These are phyloP conservation scores for Termitomyces heimii DNA, from an alignment of 768 basidiomycete species.

Conservation along the genomic window DNA sequence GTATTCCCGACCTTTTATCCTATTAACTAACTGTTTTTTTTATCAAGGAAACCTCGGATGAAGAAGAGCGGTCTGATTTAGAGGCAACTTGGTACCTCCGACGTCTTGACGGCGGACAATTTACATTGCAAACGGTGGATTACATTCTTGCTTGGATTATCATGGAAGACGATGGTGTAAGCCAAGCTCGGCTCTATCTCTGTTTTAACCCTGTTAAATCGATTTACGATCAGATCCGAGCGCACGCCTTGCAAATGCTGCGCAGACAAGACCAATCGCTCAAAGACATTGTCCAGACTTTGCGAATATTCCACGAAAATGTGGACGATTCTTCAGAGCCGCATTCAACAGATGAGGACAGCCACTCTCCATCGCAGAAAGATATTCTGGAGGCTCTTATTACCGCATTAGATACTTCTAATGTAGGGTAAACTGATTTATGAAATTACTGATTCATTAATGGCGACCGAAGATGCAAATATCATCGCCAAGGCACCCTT, in stretches of 20 bases:
- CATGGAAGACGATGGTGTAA: slow-evolving; percentile 98
- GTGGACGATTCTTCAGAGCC: slow-evolving; percentile 48
- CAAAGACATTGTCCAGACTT: slow-evolving; percentile 61
- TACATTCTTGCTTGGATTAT: slow-evolving; percentile 92
- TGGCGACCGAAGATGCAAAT: slow-evolving; percentile 45
- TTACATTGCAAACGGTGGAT: slow-evolving; percentile 86
- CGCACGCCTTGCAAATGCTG: slow-evolving; percentile 73
- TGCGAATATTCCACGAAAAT: slow-evolving; percentile 70
- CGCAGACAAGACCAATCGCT: slow-evolving; percentile 66
- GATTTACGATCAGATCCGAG: slow-evolving; percentile 51
- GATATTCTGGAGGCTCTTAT: slow-evolving; percentile 69
- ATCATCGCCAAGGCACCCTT: slow-evolving; percentile 93
- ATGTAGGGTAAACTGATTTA: slow-evolving; percentile 6
- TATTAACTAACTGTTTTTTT: not conserved
- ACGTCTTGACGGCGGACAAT: slow-evolving; percentile 81
- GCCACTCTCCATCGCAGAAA: slow-evolving; percentile 47
- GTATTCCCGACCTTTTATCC: not conserved
- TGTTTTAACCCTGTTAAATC: not conserved
- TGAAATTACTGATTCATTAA: slow-evolving; percentile 9
- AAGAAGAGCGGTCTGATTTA: slow-evolving; percentile 56
- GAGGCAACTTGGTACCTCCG: slow-evolving; percentile 83
- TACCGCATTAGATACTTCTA: slow-evolving; percentile 39
- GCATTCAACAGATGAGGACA: slow-evolving; percentile 20
- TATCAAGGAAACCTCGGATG: slow-evolving; percentile 44
- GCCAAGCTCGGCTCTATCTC: slow-evolving; percentile 18